Evolutionary conservation across 192 early-diverging fungal genomes (phyloP).

Genomic region (Pilobolus umbonatus): DNA sequence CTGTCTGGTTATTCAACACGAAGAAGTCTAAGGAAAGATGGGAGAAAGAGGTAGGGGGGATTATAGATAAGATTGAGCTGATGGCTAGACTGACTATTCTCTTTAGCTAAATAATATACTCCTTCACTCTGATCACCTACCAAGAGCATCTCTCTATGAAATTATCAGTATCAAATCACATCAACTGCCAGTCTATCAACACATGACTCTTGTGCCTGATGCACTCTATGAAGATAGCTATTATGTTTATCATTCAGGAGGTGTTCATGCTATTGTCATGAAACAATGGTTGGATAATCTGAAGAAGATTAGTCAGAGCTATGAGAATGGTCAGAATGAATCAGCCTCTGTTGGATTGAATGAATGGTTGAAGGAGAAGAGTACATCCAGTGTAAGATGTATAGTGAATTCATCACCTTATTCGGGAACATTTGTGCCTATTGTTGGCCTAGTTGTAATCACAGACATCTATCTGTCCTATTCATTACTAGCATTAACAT

Average conservation of each 20-base stretch:
- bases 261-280: conserved; percentile 62
- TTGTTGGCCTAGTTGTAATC: conserved; percentile 57
- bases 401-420: conserved; percentile 18
- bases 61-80: too few relatives aligned
- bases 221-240: conserved; percentile 55
- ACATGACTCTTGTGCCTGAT: conserved; percentile 55
- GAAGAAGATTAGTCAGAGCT: conserved; percentile 16
- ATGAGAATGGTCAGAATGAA: conserved; percentile 16
- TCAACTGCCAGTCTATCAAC: conserved; percentile 7
- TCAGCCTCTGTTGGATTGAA: conserved; percentile 7
- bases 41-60: conserved; percentile 14
- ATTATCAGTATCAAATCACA: conserved; percentile 39
- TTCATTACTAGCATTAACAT: conserved; percentile 56
- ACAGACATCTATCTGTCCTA: conserved; percentile 70
- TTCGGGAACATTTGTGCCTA: conserved; percentile 33
- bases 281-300: conserved; percentile 49
- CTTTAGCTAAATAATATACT: too few relatives aligned
- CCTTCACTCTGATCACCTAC: conserved; percentile 22
- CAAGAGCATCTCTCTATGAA: conserved; percentile 44
- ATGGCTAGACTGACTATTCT: too few relatives aligned
- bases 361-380: conserved; percentile 25
- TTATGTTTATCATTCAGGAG: conserved; percentile 65
- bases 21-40: neutral
- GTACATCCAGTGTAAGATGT: conserved; percentile 18
- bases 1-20: conserved; percentile 32